Percentiles rank a stretch among this genome's conserved stretches.
Conservation (phyloP, 805 yeast genomes). For the Jamesozyma lodderae region DNA sequence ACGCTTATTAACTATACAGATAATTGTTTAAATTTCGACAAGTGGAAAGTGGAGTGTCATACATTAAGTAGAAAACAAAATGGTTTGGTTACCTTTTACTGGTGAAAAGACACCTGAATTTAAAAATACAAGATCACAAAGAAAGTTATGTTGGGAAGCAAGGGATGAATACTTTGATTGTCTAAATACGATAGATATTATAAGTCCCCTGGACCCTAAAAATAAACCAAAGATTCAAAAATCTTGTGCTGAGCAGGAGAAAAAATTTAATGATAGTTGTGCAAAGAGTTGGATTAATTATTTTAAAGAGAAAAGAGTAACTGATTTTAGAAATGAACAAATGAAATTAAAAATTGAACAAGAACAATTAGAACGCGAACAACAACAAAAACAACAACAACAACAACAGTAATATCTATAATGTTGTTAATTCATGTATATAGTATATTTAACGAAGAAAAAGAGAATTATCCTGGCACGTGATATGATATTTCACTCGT, state of each 20-base stretch:
- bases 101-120: constrained; percentile 6
- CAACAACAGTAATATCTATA: background rate
- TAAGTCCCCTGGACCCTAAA: constrained; percentile 43
- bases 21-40: too few species aligned
- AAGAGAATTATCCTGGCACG: too few species aligned
- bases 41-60: too few species aligned
- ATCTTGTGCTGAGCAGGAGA: constrained; percentile 49
- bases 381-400: constrained; percentile 1
- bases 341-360: background rate
- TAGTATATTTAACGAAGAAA: too few species aligned
- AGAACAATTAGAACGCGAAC: background rate
- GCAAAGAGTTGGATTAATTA: constrained; percentile 82
- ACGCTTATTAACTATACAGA: too few species aligned
- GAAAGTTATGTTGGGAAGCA: constrained; percentile 83
- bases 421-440: too few species aligned
- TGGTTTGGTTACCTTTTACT: background rate
- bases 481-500: too few species aligned
- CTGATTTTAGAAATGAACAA: constrained; percentile 41
- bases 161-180: constrained; percentile 75
- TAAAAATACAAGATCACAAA: constrained; percentile 45
- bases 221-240: constrained; percentile 38
- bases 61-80: too few species aligned
- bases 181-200: constrained; percentile 55
- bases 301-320: constrained; percentile 82
- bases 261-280: constrained; percentile 63